Evolutionary conservation across 352 stramenopile species (phyloP), one percentile per base, ranked within the genome.

Genomic region (Globisporangium middletonii): DNA sequence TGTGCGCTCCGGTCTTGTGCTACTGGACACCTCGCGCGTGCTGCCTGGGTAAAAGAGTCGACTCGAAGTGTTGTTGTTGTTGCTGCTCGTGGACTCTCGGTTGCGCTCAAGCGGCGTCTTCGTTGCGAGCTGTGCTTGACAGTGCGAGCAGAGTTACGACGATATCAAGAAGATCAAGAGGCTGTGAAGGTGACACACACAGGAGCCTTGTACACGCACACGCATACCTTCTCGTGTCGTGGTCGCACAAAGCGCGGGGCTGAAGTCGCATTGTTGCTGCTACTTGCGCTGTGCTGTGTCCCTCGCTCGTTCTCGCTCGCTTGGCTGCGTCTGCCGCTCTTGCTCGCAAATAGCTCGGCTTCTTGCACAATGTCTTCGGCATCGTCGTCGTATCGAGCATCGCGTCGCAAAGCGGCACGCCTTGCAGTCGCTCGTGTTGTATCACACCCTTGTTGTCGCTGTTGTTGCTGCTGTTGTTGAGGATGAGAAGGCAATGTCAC

Each of bases 171-270:
- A 38, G 33, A 11, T 38, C 5, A 38, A 12, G 33, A 38, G 33
- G 12, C 33, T 38, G 33, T 12, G 33, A 38, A 9, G 7, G 7
- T 12, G 33, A 12, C 33, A 38, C 4, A 38, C 33, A 38, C 33
- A 38, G 9, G 33, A 38, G 30, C 12, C 33, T 38, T 50, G 47
- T 2, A 16, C 47, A 23, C 13, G 13, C 15, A 11, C 4, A 9
- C 37, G 4, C 51, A 26, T 55, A 71, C 64, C 61, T 64, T 57
- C 23, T 62, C 55, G 26, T 65, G 56, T 0, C 53, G 61, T 6
- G 59, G 54, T 30, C 54, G 60, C 26, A 67, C 41, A 11, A 63
- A 60, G 38, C 54, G 63, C 2, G 37, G 15, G 2, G 49, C 37
- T 4, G 33, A 38, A 38, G 26, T 51, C 18, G 51, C 33, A 27